These are phyloP conservation scores for Xylaria polymorpha DNA, from an alignment of 2,329 filamentous ascomycete species.

Conservation along the genomic window DNA sequence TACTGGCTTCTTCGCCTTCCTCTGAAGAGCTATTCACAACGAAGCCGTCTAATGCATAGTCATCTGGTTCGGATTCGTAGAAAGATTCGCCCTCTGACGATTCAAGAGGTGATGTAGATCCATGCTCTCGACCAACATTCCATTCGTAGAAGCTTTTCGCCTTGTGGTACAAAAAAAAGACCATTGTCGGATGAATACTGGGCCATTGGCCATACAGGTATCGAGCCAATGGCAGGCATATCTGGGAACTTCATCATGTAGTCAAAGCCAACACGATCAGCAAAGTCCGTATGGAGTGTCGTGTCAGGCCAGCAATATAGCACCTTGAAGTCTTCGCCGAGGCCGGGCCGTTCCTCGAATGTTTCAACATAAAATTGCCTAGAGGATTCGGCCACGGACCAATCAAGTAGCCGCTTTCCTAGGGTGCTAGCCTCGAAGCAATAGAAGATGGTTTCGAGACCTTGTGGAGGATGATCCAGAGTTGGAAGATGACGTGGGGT, in stretches of 20 bases:
- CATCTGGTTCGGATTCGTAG: slow-evolving; percentile 36
- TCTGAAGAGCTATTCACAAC: slow-evolving; percentile 32
- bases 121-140: slow-evolving; percentile 11
- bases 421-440: slow-evolving; percentile 15
- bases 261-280: neutral
- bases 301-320: slow-evolving; percentile 51
- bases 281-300: slow-evolving; percentile 6
- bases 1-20: slow-evolving; percentile 25
- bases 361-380: slow-evolving; percentile 41
- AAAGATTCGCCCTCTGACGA: slow-evolving; percentile 18
- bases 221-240: neutral
- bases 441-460: slow-evolving; percentile 40
- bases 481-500: neutral
- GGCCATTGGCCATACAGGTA: slow-evolving; percentile 29
- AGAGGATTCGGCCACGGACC: slow-evolving; percentile 43
- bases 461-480: neutral
- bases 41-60: slow-evolving; percentile 45
- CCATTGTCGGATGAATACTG: slow-evolving; percentile 2
- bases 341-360: slow-evolving; percentile 37
- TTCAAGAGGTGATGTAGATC: slow-evolving; percentile 6
- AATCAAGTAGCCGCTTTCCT: slow-evolving; percentile 31
- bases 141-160: slow-evolving; percentile 28
- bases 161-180: slow-evolving; percentile 6
- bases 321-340: slow-evolving; percentile 39
- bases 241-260: neutral